phyloP scores from a whole-genome alignment of 352 stramenopile species.

The Pythium rishiriense region DNA sequence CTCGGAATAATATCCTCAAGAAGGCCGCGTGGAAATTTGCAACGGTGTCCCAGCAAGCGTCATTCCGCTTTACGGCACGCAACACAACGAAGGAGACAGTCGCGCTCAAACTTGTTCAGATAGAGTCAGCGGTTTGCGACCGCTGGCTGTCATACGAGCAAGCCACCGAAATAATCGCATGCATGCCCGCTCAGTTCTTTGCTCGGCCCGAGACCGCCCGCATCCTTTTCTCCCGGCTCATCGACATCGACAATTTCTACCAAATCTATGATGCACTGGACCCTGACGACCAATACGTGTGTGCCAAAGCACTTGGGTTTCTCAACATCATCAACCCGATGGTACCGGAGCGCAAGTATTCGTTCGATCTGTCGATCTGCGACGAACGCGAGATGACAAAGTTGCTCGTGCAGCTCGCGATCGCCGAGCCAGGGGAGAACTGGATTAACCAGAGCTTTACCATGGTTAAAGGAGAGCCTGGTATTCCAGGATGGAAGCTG shows the following conservation, averaged over 20 bases:
- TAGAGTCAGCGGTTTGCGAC: conserved; percentile 75
- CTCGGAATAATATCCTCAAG: conserved; percentile 44
- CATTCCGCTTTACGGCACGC: conserved; percentile 41
- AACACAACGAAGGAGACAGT: conserved; percentile 66
- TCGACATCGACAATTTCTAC: conserved; percentile 71
- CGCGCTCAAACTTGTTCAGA: conserved; percentile 77
- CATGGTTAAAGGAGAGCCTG: conserved; percentile 43
- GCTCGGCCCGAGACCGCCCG: conserved; percentile 65
- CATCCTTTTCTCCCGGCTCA: conserved; percentile 72
- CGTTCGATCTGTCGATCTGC: conserved; percentile 62
- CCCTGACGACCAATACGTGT: conserved; percentile 48
- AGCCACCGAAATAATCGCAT: conserved; percentile 67
- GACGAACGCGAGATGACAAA: conserved; percentile 84
- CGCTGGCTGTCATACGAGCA: conserved; percentile 76
- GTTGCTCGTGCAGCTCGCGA: conserved; percentile 75
- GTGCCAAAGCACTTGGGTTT: conserved; percentile 56
- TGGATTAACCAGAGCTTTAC: conserved; percentile 84
- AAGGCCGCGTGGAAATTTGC: conserved; percentile 37
- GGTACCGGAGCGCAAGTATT: conserved; percentile 64
- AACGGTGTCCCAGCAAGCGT: conserved; percentile 37
- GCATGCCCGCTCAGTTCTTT: conserved; percentile 65
- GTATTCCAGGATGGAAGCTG: conserved; percentile 79
- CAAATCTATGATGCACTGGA: conserved; percentile 56
- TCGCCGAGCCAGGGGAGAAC: conserved; percentile 79
- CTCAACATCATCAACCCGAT: conserved; percentile 85